These are phyloP conservation scores for Castanospermum australe DNA, from an alignment of 306 rosid genomes.

Conservation along the genomic window DNA sequence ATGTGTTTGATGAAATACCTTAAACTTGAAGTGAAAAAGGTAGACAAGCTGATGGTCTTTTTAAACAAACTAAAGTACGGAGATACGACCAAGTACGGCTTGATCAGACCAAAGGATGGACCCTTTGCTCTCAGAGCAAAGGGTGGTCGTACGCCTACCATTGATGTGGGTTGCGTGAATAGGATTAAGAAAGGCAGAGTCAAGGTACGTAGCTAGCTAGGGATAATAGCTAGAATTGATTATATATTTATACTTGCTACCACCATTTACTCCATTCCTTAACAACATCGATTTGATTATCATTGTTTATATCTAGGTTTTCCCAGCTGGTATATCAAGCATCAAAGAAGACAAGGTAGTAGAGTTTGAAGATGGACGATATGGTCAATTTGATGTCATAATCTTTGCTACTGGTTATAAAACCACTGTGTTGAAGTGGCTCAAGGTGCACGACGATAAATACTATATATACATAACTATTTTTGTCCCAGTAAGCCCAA, in stretches of 20 bases:
- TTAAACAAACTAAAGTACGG: conserved; percentile 44
- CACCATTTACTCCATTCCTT: neutral
- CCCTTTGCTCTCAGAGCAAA: conserved; percentile 43
- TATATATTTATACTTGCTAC: neutral
- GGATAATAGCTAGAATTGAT: neutral
- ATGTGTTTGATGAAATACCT: conserved; percentile 48
- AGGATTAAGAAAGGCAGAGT: conserved; percentile 43
- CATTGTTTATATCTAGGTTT: conserved; percentile 33
- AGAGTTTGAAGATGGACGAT: conserved; percentile 44
- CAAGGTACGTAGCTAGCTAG: conserved; percentile 50
- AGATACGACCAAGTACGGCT: conserved; percentile 46
- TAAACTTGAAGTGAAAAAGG: conserved; percentile 14
- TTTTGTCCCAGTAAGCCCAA: neutral
- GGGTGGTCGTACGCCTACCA: conserved; percentile 57
- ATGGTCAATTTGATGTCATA: conserved; percentile 44
- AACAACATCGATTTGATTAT: neutral
- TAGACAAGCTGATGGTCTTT: conserved; percentile 32
- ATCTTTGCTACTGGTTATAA: conserved; percentile 72
- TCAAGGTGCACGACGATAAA: too few relatives aligned
- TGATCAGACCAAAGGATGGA: conserved; percentile 48
- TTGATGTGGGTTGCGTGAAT: conserved; percentile 58
- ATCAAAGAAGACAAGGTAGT: conserved; percentile 21
- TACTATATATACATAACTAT: too few relatives aligned
- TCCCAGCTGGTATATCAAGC: conserved; percentile 34
- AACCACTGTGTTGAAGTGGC: conserved; percentile 61